Base-by-base conservation (phyloP, 2,329 filamentous ascomycete species). In the Cryphonectria parasitica region DNA sequence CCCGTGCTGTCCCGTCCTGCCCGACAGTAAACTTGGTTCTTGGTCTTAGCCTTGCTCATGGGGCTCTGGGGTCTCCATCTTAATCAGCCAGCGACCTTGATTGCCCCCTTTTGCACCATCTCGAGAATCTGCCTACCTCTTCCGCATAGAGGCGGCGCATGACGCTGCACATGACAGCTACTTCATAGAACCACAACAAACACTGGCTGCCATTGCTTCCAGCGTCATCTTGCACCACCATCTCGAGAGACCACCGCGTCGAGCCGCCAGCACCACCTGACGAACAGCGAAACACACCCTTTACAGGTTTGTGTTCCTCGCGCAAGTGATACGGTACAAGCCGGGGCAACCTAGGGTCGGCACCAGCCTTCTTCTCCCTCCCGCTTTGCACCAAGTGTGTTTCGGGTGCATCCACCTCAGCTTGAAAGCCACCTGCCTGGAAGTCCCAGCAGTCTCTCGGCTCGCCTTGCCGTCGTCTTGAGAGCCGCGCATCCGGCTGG, bases 91-190 rank as follows among this genome's bases (percentile, higher is more conserved):
- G 63, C 63, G 43, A 52, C 63, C 45, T 52, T 64, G 63, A 64
- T 22, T 49, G 63, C 63, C 63, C 63, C 63, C 63, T 64, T 64
- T 64, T 64, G 63, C 34, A 34, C 13, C 39, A 28, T 22, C 43
- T 52, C 43, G 22, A n/a, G 31, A 39, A 64, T 22, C 13, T 43
- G 15, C 11, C 31, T 22, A 68, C 43, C 67, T 67, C 45, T 49
- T 49, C 45, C 45, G 45, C 45, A 49, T 49, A 49, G 45, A 49
- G 45, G 64, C 67, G 49, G 64, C 69, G 67, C 68, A 67, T 72
- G 70, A 72, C 64, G 68, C 34, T 66, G 70, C 61, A 34, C 34
- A 67, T 70, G 67, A 61, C 68, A 65, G 56, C 64, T 66, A 34
- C 36, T 66, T 70, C 67, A 60, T 28, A 52, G 36, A 6, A 49